phyloP scores from a whole-genome alignment of 345 rosid species.

The Firmiana major region DNA sequence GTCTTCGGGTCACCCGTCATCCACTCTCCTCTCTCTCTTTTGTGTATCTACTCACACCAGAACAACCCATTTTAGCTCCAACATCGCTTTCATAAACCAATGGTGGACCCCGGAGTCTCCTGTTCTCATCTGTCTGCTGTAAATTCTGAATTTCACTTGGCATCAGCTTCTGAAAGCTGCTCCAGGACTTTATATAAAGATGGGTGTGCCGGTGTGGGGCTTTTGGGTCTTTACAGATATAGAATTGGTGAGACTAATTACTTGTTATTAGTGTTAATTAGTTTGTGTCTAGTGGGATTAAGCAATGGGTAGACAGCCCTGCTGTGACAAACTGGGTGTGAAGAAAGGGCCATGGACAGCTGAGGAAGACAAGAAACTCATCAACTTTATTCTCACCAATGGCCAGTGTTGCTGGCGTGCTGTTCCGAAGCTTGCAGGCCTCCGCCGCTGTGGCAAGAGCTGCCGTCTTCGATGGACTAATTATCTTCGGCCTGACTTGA shows the following conservation, averaged over 20 bases:
- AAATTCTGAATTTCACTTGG: neutral
- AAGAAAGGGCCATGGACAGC: conserved; percentile 86
- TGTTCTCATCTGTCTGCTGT: neutral
- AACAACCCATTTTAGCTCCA: conserved; percentile 46
- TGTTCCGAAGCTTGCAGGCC: conserved; percentile 79
- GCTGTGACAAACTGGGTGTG: conserved; percentile 78
- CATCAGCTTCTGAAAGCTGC: conserved; percentile 11
- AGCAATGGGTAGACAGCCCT: conserved; percentile 68
- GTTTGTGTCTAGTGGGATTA: neutral
- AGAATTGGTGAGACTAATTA: conserved; percentile 26
- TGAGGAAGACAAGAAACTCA: conserved; percentile 82
- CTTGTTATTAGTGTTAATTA: neutral
- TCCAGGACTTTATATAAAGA: conserved; percentile 33
- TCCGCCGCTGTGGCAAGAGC: conserved; percentile 85
- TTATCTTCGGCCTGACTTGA: conserved; percentile 84
- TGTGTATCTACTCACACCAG: conserved; percentile 25
- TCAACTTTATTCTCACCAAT: conserved; percentile 61
- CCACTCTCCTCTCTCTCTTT: conserved; percentile 22
- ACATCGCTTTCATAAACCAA: conserved; percentile 38
- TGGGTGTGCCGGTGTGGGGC: conserved; percentile 45
- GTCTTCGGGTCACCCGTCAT: conserved; percentile 35
- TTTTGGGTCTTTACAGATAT: conserved; percentile 34
- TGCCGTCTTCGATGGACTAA: conserved; percentile 92
- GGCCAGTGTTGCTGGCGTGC: conserved; percentile 90
- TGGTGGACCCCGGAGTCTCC: conserved; percentile 42